Percentiles rank a stretch among this genome's conserved stretches.
Evolutionary conservation across 139 green algal species (phyloP).

Genomic region (Eudorina sp.): DNA sequence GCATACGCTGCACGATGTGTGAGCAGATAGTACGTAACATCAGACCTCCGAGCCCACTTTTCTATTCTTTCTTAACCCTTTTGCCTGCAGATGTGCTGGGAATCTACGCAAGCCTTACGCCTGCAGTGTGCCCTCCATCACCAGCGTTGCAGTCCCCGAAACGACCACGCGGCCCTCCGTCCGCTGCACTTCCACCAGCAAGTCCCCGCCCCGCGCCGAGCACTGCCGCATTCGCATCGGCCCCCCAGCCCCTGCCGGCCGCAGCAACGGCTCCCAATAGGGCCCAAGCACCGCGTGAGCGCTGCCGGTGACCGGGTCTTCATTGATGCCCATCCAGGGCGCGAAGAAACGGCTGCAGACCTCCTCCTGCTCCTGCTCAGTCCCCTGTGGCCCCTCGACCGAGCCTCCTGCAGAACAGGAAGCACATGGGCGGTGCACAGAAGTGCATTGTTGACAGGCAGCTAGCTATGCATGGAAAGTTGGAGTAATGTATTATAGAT

Average conservation of each 20-base stretch:
- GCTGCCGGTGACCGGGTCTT: constrained; percentile 91
- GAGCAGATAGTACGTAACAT: no score
- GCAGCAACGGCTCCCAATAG: constrained; percentile 67
- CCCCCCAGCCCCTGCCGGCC: background rate
- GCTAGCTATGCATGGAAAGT: no score
- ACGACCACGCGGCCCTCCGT: constrained; percentile 30
- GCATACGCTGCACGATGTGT: no score
- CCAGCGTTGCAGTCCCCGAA: constrained; percentile 30
- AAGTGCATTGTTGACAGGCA: no score
- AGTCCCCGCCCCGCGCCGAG: constrained; percentile 58
- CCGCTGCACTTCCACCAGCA: constrained; percentile 44
- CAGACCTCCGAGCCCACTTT: no score
- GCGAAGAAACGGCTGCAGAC: constrained; percentile 86
- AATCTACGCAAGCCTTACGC: no score
- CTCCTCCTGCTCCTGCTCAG: background rate
- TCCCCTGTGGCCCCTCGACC: background rate
- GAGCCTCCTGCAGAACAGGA: background rate
- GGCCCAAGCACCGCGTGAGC: constrained; percentile 79
- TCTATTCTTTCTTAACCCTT: no score
- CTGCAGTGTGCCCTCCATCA: constrained; percentile 11
- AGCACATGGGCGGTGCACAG: no score
- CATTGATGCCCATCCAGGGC: constrained; percentile 84
- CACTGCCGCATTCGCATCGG: constrained; percentile 65
- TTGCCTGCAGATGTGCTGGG: no score
- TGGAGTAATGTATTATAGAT: no score